phyloP scores from a whole-genome alignment of 495 filamentous ascomycete genomes.

The Tuber melanosporum region DNA sequence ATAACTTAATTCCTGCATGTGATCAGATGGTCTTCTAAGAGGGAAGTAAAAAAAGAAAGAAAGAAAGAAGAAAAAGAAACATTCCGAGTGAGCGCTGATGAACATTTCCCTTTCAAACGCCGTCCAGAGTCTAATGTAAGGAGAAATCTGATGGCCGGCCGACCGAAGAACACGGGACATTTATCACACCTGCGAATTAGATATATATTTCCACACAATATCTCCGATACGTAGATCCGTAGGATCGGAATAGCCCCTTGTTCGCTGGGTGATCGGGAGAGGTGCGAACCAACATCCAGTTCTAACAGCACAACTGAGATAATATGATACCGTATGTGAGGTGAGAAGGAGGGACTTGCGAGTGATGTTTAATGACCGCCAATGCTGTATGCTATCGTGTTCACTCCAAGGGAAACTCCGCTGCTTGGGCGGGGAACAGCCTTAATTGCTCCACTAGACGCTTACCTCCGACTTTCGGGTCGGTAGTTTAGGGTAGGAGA shows the following conservation, averaged over 20 bases:
- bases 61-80: background rate
- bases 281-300: background rate
- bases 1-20: background rate
- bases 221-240: background rate
- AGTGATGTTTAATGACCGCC: background rate
- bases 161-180: background rate
- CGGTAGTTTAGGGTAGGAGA: background rate
- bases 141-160: background rate
- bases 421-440: background rate
- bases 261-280: background rate
- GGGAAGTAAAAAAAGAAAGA: background rate
- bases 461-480: background rate
- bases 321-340: background rate
- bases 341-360: background rate
- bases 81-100: background rate
- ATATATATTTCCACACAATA: background rate
- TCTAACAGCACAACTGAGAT: background rate
- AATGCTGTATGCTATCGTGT: background rate
- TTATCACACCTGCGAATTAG: background rate
- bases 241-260: background rate
- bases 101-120: background rate
- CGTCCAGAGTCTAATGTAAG: background rate
- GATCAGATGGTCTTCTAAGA: background rate
- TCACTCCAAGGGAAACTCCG: background rate
- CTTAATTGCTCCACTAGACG: background rate